These are phyloP conservation scores for Pouteria glomerata DNA, from an alignment of 148 eudicot species.

Conservation along the genomic window DNA sequence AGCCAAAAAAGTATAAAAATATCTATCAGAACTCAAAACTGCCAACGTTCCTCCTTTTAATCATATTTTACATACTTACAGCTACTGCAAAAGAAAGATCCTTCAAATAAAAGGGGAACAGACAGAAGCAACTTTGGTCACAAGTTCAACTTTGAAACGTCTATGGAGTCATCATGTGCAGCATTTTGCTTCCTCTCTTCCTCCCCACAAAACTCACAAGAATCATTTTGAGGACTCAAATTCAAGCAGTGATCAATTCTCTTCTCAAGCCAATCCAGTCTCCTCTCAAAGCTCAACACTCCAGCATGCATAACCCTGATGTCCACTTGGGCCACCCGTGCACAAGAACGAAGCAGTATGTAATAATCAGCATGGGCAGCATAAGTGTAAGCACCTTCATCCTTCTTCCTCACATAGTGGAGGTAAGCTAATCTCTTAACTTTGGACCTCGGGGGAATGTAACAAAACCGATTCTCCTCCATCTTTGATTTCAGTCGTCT, in stretches of 20 bases:
- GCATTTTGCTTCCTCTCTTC: slow-evolving; percentile 14
- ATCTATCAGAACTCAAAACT: no score
- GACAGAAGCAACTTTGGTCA: slow-evolving; percentile 12
- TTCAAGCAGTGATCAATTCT: slow-evolving; percentile 44
- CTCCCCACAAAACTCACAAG: slow-evolving; percentile 25
- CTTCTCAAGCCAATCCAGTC: slow-evolving; percentile 68
- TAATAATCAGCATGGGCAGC: slow-evolving; percentile 85
- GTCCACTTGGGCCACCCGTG: slow-evolving; percentile 63
- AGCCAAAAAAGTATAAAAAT: no score
- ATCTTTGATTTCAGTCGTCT: slow-evolving; percentile 53
- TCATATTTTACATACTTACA: no score
- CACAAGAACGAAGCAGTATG: slow-evolving; percentile 72
- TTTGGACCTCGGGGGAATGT: slow-evolving; percentile 68
- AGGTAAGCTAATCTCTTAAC: slow-evolving; percentile 52
- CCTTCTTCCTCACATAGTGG: slow-evolving; percentile 53
- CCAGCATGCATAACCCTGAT: slow-evolving; percentile 62
- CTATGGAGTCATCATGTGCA: slow-evolving; percentile 6
- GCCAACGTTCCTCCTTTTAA: background rate
- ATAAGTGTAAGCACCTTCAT: slow-evolving; percentile 43
- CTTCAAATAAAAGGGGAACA: background rate
- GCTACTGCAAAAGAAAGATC: background rate
- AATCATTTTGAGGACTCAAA: slow-evolving; percentile 11
- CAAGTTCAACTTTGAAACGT: slow-evolving; percentile 19
- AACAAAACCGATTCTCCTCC: slow-evolving; percentile 70
- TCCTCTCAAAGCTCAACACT: slow-evolving; percentile 61